phyloP scores from a whole-genome alignment of 108 stramenopile species.

The Skeletonema grethae region DNA sequence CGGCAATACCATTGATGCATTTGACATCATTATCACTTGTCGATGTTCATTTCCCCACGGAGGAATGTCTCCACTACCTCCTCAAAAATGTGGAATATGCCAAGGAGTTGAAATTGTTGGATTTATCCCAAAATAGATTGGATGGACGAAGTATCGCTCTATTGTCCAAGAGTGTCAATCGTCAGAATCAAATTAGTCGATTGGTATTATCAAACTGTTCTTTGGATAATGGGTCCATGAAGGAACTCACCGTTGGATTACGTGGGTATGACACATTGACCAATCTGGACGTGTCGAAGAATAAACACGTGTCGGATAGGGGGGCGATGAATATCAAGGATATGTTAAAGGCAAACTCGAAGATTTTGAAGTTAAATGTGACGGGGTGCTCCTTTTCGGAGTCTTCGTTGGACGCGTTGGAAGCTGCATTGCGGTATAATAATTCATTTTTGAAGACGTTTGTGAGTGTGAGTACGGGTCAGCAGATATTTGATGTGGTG shows the following conservation, averaged over 20 bases:
- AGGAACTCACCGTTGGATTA: conserved; percentile 22
- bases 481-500: conserved; percentile 1
- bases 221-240: conserved; percentile 18
- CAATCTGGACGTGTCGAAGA: conserved; percentile 11
- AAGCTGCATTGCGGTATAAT: conserved; percentile 16
- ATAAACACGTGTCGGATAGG: conserved; percentile 8
- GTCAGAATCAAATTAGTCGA: conserved; percentile 6
- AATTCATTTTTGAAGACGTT: conserved; percentile 21
- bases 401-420: conserved; percentile 8
- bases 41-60: conserved; percentile 9
- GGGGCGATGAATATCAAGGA: conserved; percentile 8
- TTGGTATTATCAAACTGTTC: conserved; percentile 17
- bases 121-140: conserved; percentile 13
- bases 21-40: conserved; percentile 14
- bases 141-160: not conserved
- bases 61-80: conserved; percentile 14
- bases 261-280: conserved; percentile 6
- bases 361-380: conserved; percentile 12
- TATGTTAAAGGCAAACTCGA: conserved; percentile 11
- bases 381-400: conserved; percentile 13
- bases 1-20: conserved; percentile 7
- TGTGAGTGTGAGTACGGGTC: conserved; percentile 3
- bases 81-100: not conserved
- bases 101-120: conserved; percentile 15
- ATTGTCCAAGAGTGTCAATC: not conserved